Conservation (phyloP, 176 grass and related monocot genomes). For the Oryza rufipogon region DNA sequence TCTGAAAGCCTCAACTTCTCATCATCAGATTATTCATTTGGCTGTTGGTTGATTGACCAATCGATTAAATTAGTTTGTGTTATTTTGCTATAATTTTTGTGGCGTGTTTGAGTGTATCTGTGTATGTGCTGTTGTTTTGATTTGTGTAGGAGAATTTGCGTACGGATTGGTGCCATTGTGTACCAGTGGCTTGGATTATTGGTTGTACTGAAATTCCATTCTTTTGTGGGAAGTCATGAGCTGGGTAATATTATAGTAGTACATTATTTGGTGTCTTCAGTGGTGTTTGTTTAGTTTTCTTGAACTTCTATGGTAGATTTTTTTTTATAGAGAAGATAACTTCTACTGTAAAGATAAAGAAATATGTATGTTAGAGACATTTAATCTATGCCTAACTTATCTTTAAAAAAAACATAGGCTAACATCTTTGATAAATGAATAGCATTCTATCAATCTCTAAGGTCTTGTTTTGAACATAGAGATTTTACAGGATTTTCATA, state of each 20-base stretch:
- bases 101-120: background rate
- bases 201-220: background rate
- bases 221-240: conserved; percentile 7
- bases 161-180: background rate
- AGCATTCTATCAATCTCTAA: too few relatives aligned
- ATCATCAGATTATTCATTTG: background rate
- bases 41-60: background rate
- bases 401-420: too few relatives aligned
- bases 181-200: background rate
- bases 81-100: background rate
- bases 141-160: background rate
- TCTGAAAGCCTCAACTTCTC: conserved; percentile 1
- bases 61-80: background rate
- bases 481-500: too few relatives aligned
- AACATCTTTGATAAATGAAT: too few relatives aligned
- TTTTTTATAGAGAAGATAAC: background rate
- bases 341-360: background rate
- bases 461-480: too few relatives aligned
- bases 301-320: background rate
- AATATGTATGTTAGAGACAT: too few relatives aligned
- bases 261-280: background rate
- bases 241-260: background rate
- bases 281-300: background rate
- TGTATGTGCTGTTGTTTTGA: background rate
- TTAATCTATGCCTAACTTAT: too few relatives aligned